phyloP scores from a whole-genome alignment of 441 rosid species.

The Populus hybrid region DNA sequence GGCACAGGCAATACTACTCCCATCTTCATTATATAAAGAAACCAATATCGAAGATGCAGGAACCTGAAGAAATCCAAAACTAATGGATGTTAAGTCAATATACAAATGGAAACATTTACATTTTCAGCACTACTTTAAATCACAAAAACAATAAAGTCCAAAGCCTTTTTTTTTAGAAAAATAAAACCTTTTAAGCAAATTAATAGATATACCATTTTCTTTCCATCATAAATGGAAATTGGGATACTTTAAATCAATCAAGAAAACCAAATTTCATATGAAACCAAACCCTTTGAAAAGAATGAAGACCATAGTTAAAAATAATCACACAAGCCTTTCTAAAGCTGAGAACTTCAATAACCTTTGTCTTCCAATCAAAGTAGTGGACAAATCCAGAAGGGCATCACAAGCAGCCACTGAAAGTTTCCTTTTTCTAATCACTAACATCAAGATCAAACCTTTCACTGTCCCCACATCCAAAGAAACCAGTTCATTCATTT shows the following conservation, averaged over 20 bases:
- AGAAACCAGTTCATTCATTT: slow-evolving; percentile 40
- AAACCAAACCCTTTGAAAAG: neutral
- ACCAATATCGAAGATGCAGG: slow-evolving; percentile 22
- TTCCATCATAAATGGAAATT: neutral
- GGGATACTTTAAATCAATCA: neutral
- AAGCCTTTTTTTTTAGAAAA: too few species aligned
- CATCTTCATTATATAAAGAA: slow-evolving; percentile 27
- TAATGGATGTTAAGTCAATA: slow-evolving; percentile 31
- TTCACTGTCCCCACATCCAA: slow-evolving; percentile 39
- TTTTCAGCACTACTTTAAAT: slow-evolving; percentile 3
- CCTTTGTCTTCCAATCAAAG: slow-evolving; percentile 39
- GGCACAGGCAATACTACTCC: slow-evolving; percentile 16
- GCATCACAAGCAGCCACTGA: slow-evolving; percentile 44
- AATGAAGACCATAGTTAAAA: neutral
- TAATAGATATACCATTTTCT: neutral
- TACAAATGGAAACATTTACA: neutral
- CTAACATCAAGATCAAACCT: slow-evolving; percentile 31
- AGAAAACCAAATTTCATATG: neutral
- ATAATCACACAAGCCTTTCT: slow-evolving; percentile 46
- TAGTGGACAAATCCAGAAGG: slow-evolving; percentile 50
- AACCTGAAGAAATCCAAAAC: slow-evolving; percentile 47
- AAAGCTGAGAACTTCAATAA: slow-evolving; percentile 42
- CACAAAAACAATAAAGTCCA: slow-evolving; percentile 7
- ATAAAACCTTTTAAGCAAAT: neutral
- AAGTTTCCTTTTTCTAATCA: slow-evolving; percentile 25